phyloP scores from a whole-genome alignment of 495 filamentous ascomycete species.

The Daldinia grandis region DNA sequence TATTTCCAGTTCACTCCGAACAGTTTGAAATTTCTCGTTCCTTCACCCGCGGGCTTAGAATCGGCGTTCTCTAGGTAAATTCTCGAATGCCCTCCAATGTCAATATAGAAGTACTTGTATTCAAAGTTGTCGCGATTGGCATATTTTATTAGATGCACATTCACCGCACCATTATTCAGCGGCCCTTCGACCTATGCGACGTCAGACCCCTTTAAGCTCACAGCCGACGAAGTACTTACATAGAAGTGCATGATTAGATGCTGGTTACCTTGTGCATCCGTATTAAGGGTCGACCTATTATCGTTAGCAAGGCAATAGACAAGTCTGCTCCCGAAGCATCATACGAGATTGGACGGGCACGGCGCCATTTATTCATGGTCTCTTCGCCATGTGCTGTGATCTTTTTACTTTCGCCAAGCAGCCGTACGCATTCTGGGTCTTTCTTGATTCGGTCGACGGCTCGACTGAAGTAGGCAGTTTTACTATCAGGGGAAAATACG shows the following conservation, averaged over 20 bases:
- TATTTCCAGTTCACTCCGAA: constrained; percentile 74
- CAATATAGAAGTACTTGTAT: constrained; percentile 82
- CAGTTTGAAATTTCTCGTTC: constrained; percentile 57
- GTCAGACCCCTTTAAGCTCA: constrained; percentile 26
- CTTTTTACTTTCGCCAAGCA: constrained; percentile 79
- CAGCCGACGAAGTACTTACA: constrained; percentile 54
- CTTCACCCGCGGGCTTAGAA: constrained; percentile 45
- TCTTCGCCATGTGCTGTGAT: constrained; percentile 88
- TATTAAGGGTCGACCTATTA: constrained; percentile 68
- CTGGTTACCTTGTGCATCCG: constrained; percentile 77
- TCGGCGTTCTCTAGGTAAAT: constrained; percentile 71
- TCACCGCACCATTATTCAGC: constrained; percentile 74
- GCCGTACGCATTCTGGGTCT: constrained; percentile 70
- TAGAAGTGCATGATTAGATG: constrained; percentile 91
- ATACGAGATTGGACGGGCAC: constrained; percentile 85
- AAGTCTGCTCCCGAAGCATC: constrained; percentile 31
- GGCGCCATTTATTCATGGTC: constrained; percentile 81
- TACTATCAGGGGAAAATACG: constrained; percentile 85
- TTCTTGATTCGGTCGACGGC: constrained; percentile 80
- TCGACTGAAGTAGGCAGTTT: constrained; percentile 87
- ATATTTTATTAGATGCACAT: constrained; percentile 76
- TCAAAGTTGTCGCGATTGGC: constrained; percentile 70
- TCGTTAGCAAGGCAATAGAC: constrained; percentile 19
- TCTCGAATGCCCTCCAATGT: constrained; percentile 68
- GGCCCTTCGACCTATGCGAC: constrained; percentile 80